These are phyloP conservation scores for Ogataea angusta DNA, from an alignment of 805 yeast species.

Conservation along the genomic window DNA sequence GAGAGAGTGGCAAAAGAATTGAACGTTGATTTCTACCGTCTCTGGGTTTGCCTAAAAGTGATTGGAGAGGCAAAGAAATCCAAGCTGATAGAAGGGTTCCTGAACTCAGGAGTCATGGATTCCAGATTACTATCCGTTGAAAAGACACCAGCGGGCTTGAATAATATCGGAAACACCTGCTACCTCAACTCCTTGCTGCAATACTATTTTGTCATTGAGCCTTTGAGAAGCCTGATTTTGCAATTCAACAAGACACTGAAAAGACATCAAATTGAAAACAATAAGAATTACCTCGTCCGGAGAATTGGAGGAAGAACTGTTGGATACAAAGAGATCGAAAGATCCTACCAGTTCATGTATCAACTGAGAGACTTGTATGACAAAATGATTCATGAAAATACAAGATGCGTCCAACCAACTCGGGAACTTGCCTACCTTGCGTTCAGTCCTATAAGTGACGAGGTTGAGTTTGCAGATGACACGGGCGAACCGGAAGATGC, in stretches of 20 bases:
- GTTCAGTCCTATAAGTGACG: constrained; percentile 66
- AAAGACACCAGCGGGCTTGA: constrained; percentile 86
- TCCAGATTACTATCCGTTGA: constrained; percentile 56
- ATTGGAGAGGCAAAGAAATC: constrained; percentile 57
- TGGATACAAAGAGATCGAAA: constrained; percentile 68
- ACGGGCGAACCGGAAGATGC: neutral
- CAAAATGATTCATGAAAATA: constrained; percentile 61
- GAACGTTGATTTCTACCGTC: constrained; percentile 48
- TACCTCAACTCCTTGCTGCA: constrained; percentile 88
- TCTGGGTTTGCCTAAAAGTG: constrained; percentile 55
- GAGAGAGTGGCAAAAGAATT: constrained; percentile 37
- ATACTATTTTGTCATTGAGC: constrained; percentile 82
- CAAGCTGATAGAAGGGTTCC: constrained; percentile 50
- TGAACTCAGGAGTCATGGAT: constrained; percentile 62
- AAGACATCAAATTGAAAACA: constrained; percentile 26
- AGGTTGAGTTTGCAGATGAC: constrained; percentile 51
- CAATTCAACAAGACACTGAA: constrained; percentile 44
- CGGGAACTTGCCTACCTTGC: constrained; percentile 86
- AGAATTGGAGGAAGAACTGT: constrained; percentile 87
- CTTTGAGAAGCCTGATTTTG: constrained; percentile 66
- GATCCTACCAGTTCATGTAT: constrained; percentile 79
- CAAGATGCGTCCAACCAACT: constrained; percentile 72
- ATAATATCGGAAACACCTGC: constrained; percentile 95
- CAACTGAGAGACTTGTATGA: constrained; percentile 67
- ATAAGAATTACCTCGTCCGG: constrained; percentile 41